Conservation (phyloP, 1,284 basidiomycete genomes). For the Irpex sp. region DNA sequence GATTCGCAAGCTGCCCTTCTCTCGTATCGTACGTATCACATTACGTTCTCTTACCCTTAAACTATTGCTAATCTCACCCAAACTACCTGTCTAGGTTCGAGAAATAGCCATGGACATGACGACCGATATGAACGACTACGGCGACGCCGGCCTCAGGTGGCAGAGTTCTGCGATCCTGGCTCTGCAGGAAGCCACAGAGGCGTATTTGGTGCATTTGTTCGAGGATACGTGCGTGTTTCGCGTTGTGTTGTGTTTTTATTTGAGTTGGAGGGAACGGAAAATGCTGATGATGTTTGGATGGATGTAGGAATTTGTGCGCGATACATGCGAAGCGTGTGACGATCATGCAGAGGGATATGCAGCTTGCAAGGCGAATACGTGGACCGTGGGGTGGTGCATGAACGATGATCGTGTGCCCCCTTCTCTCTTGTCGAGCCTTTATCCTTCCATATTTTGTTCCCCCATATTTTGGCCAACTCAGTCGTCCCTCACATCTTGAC, state of each 20-base stretch:
- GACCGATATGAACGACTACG: conserved; percentile 64
- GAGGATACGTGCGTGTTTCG: conserved; percentile 85
- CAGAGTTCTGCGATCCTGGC: conserved; percentile 89
- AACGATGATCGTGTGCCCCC: not conserved
- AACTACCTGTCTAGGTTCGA: conserved; percentile 52
- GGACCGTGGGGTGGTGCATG: conserved; percentile 64
- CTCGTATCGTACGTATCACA: conserved; percentile 70
- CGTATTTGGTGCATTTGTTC: conserved; percentile 90
- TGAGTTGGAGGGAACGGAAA: not conserved
- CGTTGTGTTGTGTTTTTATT: not conserved
- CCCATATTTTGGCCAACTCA: not conserved
- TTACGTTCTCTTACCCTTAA: not conserved
- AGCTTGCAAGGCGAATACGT: conserved; percentile 91
- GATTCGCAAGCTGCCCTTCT: conserved; percentile 86
- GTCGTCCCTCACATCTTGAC: not conserved
- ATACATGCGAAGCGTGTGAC: conserved; percentile 99
- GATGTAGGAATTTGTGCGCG: conserved; percentile 82
- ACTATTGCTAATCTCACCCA: conserved; percentile 8
- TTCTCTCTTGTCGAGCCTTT: too few relatives aligned
- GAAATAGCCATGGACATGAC: conserved; percentile 89
- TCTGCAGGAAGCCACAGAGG: conserved; percentile 93
- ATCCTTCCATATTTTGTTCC: not conserved
- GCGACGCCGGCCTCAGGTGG: conserved; percentile 74
- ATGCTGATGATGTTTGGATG: too few relatives aligned
- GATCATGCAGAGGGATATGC: conserved; percentile 97